phyloP scores from a whole-genome alignment of 257 asterid genomes.

The Thymus mandschuricus region DNA sequence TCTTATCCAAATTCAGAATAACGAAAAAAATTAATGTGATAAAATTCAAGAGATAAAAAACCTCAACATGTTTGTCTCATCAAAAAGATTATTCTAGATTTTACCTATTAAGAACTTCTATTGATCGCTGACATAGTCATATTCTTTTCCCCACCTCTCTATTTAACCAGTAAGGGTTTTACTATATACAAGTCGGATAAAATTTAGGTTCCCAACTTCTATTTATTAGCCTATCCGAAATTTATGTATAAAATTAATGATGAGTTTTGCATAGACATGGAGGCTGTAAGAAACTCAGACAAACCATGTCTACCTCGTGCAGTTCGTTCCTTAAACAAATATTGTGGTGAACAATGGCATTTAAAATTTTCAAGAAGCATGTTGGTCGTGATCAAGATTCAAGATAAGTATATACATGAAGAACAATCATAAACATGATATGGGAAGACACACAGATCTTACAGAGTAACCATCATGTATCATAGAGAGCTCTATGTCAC shows the following conservation, averaged over 20 bases:
- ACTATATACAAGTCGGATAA: background rate
- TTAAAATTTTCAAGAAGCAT: slow-evolving; percentile 15
- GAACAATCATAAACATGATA: slow-evolving; percentile 9
- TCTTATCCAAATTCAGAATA: background rate
- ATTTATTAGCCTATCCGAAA: background rate
- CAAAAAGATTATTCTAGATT: background rate
- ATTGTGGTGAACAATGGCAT: background rate
- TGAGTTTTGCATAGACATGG: background rate
- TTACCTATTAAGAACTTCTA: background rate
- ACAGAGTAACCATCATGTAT: slow-evolving; percentile 82
- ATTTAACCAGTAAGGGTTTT: background rate
- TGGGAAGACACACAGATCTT: slow-evolving; percentile 40
- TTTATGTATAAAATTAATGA: background rate
- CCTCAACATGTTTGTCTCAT: background rate
- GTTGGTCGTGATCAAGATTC: background rate
- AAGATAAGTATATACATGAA: background rate
- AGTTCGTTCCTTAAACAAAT: background rate
- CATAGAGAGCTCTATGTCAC: slow-evolving; percentile 55
- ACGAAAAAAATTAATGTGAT: background rate
- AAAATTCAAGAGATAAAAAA: background rate
- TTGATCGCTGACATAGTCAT: background rate
- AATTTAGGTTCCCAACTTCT: slow-evolving; percentile 4
- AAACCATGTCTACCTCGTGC: background rate
- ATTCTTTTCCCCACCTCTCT: slow-evolving; percentile 2
- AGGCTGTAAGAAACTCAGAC: slow-evolving; percentile 1